phyloP scores from a whole-genome alignment of 345 rosid species.

The Brassica carinata region DNA sequence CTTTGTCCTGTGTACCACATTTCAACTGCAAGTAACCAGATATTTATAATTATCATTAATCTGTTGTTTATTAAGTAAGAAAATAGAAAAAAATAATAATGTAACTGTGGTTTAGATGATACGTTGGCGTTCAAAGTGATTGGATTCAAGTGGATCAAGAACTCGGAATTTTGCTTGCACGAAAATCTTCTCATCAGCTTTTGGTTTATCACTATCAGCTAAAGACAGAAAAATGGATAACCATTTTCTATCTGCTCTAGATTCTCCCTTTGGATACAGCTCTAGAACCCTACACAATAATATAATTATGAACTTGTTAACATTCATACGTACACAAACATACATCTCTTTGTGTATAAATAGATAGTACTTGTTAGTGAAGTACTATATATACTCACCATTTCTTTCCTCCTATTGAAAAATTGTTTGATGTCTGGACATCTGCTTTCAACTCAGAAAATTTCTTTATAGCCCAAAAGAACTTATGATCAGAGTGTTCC shows the following conservation, averaged over 20 bases:
- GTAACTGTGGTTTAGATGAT: background rate
- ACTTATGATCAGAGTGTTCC: background rate
- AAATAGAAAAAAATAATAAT: background rate
- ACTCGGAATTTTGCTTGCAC: background rate
- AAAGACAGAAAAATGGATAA: background rate
- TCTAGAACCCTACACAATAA: background rate
- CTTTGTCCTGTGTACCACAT: background rate
- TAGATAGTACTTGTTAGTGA: no score
- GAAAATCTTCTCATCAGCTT: constrained; percentile 2
- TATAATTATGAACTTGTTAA: background rate
- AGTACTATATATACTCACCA: constrained; percentile 1
- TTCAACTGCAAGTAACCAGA: no score
- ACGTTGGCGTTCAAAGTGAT: background rate
- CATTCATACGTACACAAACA: background rate
- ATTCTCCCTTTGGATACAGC: background rate
- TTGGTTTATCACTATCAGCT: background rate
- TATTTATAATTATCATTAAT: background rate
- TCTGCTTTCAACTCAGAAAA: background rate
- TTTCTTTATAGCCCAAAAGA: background rate
- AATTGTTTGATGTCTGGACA: background rate
- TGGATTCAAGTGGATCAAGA: background rate
- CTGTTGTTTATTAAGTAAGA: background rate
- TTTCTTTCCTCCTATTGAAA: background rate
- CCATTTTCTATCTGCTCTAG: background rate
- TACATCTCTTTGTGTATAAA: background rate